Evolutionary conservation across 2,329 filamentous ascomycete species (phyloP).

Genomic region (Ceratocystis eucalypticola): DNA sequence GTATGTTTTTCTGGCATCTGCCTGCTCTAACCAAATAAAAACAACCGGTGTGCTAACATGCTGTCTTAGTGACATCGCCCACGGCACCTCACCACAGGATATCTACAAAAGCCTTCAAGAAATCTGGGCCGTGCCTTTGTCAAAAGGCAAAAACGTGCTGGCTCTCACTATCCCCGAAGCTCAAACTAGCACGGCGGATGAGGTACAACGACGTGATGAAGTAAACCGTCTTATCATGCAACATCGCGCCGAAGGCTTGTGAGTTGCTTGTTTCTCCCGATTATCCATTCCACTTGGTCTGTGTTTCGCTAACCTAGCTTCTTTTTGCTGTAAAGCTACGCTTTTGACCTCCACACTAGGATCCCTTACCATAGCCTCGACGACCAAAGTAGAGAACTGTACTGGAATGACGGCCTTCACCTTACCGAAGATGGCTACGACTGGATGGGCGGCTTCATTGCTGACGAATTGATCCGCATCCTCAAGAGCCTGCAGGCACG

Average conservation of each 20-base stretch:
- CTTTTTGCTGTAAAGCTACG: constrained; percentile 30
- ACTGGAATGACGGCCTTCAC: constrained; percentile 51
- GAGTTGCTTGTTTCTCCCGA: constrained; percentile 11
- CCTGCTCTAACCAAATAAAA: not conserved
- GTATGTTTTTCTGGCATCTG: constrained; percentile 24
- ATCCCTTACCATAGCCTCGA: constrained; percentile 42
- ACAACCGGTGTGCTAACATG: not conserved
- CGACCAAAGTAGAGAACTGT: constrained; percentile 32
- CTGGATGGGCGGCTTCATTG: constrained; percentile 46
- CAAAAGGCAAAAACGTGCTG: constrained; percentile 41
- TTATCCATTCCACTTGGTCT: not conserved
- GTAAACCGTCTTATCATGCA: constrained; percentile 42
- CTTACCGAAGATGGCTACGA: constrained; percentile 46
- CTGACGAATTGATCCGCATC: constrained; percentile 37
- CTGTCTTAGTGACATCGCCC: constrained; percentile 36
- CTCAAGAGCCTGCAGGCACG: constrained; percentile 22
- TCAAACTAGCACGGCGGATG: constrained; percentile 22
- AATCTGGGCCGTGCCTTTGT: constrained; percentile 38
- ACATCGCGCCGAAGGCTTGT: constrained; percentile 40
- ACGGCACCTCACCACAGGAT: constrained; percentile 26
- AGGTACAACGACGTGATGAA: constrained; percentile 29
- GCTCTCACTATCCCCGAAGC: constrained; percentile 50
- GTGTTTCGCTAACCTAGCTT: not conserved
- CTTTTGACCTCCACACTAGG: constrained; percentile 41
- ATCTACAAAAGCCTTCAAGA: constrained; percentile 38